Base-by-base conservation (phyloP, 495 filamentous ascomycete species). In the Pseudotulostoma volvatum region DNA sequence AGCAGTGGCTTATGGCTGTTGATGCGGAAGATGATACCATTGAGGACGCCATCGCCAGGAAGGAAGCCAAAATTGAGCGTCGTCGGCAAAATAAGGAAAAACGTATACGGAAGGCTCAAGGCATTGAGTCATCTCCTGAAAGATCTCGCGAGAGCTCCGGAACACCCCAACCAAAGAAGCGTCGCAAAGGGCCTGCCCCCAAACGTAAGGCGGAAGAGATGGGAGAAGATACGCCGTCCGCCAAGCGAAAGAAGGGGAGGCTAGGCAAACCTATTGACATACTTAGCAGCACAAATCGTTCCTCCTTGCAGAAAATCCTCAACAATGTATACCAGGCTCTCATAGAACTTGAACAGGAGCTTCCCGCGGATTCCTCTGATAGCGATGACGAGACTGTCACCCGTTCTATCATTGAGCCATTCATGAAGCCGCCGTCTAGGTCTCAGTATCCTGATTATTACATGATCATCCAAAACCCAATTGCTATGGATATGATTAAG, bases 1-100 rank as follows among this genome's bases (percentile, higher is more conserved):
- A 96, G 60, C 92, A 97, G 60, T 97, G 90, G 90, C 54, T 81
- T 21, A 67, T 72, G 54, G 88, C 90, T 39, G 85, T 97, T 25
- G 90, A 96, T 52, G 83, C 92, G 41, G 86, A 95, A 39, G 90
- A 97, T 7, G 92, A 96, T 44, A 77, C 73, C 0, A 83, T 93
- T 35, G 90, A 97, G 54, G 86, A 83, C 40, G 90, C 88, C 9
- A 84, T 92, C 18, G 85, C 84, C 33, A 71, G 88, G 18, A 95
- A 93, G 49, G 70, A 79, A 36, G 83, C 83, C n/a, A 73, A 77
- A 20, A 85, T 85, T 37, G 81, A 81, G 30, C 75, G 74, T 49
- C 78, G 86, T n/a, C 75, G 78, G 31, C 52, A 63, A 7, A 86
- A 86, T 43, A 81, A 79, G 49, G 62, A 81, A 9, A 79, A 78